Evolutionary conservation across 495 filamentous ascomycete species (phyloP), one percentile per base, ranked within the genome.

Genomic region (Tuber umbilicatum): DNA sequence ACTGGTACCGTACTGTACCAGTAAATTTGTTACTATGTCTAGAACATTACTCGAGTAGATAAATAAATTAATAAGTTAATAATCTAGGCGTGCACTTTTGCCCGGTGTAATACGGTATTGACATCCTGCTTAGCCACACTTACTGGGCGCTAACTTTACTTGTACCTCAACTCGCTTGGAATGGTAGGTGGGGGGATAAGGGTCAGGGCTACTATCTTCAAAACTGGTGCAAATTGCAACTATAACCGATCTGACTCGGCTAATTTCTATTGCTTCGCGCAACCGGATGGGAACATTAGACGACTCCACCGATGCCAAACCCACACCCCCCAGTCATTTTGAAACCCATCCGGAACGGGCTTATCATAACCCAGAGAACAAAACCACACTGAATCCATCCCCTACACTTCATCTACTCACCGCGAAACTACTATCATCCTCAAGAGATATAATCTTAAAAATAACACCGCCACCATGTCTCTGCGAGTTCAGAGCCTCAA

Each of bases 401-500:
- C 55, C 12, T 64, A 16, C 4, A 64, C 55, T 17, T 17, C 55
- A 14, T 23, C 55, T 9, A 35, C 55, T 31, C 12, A 12, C 10
- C 55, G 27, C 10, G 12, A 64, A 2, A 31, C 27, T 31, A 2
- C 55, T 27, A n/a, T 55, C 0, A 27, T 27, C 55, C 4, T 12
- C 55, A 31, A 64, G n/a, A 31, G 55, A 31, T 31, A 31, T 68
- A 73, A 69, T 5, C 19, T 7, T 14, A 39, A 42, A 31, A 67
- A 70, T 17, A 43, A 38, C 69, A n/a, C 9, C 71, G 42, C 35
- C 67, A 55, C 35, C 40, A 93, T 93, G 91, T 87, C 91, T 9
- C 80, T 93, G 69, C 88, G 85, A 9, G 82, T 92, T 76, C 88
- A 89, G 78, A 86, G 89, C 71, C 86, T 93, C 43, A 93, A 93